Percentiles rank a stretch among this genome's conserved stretches.
Conservation (phyloP, 441 rosid species). For the Gossypium gossypioides region DNA sequence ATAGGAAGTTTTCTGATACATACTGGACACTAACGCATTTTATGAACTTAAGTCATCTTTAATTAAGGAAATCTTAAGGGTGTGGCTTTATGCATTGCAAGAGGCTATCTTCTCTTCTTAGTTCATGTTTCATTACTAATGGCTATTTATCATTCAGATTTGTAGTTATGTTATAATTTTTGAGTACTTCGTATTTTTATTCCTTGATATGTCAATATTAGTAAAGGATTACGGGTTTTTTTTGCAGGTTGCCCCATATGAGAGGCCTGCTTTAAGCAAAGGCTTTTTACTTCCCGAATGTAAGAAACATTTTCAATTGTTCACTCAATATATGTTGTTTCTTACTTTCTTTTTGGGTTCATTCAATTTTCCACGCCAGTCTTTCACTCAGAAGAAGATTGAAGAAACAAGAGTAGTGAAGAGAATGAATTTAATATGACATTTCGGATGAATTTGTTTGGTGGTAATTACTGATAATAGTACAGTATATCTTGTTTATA, state of each 20-base stretch:
- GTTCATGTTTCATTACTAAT: background rate
- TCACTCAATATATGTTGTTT: background rate
- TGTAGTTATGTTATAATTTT: background rate
- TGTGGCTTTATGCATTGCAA: background rate
- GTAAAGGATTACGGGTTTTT: background rate
- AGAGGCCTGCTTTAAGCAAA: conserved; percentile 96
- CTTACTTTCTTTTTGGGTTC: background rate
- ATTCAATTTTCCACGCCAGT: background rate
- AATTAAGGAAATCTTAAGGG: background rate
- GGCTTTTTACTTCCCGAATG: conserved; percentile 87
- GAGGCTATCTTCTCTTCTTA: background rate
- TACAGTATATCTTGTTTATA: background rate
- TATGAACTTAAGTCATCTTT: background rate
- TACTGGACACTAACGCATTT: background rate
- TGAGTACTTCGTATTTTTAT: background rate
- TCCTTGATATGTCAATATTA: background rate
- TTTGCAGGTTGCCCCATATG: conserved; percentile 79
- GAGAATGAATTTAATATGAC: background rate
- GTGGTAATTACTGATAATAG: background rate
- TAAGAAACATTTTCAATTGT: conserved; percentile 25
- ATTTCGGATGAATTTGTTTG: background rate
- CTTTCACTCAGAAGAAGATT: background rate
- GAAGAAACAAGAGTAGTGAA: background rate
- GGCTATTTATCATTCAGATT: background rate
- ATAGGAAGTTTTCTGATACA: background rate